A percentile compares a stretch with the other conserved stretches of the same genome.
phyloP scores from a whole-genome alignment of 2,329 filamentous ascomycete genomes.

The Dactylonectria estremocensis region DNA sequence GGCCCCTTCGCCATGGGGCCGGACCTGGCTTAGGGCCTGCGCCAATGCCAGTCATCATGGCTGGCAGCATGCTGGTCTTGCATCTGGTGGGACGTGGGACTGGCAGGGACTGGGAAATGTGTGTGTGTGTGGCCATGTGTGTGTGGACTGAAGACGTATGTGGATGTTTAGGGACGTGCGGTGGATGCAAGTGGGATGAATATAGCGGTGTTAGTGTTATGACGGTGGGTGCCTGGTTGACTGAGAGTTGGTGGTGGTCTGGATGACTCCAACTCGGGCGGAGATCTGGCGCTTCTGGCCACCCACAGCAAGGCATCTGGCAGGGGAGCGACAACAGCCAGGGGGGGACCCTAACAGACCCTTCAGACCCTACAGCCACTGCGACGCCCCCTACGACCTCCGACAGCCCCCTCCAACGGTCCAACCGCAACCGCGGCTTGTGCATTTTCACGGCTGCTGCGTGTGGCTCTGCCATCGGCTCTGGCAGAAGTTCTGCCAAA shows the following conservation, averaged over 20 bases:
- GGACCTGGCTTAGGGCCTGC: constrained; percentile 47
- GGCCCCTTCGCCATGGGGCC: constrained; percentile 44
- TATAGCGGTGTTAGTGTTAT: not conserved
- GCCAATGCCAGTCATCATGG: constrained; percentile 50
- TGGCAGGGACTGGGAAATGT: constrained; percentile 6
- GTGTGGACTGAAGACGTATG: not conserved
- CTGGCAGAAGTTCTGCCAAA: not conserved
- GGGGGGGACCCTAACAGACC: not conserved
- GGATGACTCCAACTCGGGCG: constrained; percentile 25
- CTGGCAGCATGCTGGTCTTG: constrained; percentile 42
- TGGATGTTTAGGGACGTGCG: not conserved
- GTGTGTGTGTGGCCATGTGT: not conserved
- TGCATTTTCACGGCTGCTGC: not conserved
- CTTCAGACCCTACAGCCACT: not conserved
- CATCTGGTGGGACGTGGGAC: constrained; percentile 32
- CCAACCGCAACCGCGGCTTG: not conserved
- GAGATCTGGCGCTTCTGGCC: constrained; percentile 29
- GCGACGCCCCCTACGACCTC: not conserved
- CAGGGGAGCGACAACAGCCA: constrained; percentile 16
- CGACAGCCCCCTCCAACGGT: not conserved
- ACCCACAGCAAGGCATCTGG: constrained; percentile 25
- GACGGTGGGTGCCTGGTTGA: not conserved
- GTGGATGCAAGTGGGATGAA: too few relatives aligned
- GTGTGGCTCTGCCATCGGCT: not conserved
- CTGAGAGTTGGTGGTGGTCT: constrained; percentile 8